Evolutionary conservation across 1,284 basidiomycete species (phyloP), one percentile per base, ranked within the genome.

Genomic region (Rhizoctonia solani): DNA sequence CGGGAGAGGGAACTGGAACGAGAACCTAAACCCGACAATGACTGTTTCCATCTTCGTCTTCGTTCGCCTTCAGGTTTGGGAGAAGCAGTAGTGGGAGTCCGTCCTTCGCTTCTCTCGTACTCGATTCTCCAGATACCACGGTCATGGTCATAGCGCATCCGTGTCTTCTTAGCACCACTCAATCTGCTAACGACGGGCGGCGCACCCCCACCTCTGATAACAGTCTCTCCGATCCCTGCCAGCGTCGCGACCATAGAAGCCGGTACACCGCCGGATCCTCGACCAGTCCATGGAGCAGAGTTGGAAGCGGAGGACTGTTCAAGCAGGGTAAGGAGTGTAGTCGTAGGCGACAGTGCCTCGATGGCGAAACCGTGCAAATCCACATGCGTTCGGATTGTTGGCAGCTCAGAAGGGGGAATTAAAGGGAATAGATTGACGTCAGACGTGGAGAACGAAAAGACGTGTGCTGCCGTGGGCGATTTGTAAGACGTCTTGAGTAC

Each of bases 331-430:
- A 98, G 86, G 37, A 93, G 88, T 0, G 95, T 97, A 0, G 97
- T 99, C 0, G 89, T 98, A 0, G 95, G 97, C 1, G 94, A 98
- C 2, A 99, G 82, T 0, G 92, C 87, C 77, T 99, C 96, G 71
- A 99, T 93, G 0, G 95, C 93, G 92, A 95, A 98, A 49, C 96
- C 97, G 76, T 95, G 93, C 37, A 99, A 80, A 74, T 98, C 95
- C 30, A 98, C 89, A 75, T 98, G 95, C 0, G 93, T 94, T 16
- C 96, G 89, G 70, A 98, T 98, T 66, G 90, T 84, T 69, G 85
- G 89, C 0, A 88, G 84, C 37, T 90, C 87, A 0, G 80, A 78
- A 0, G 87, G 82, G 11, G 92, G 91, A 67, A 93, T 86, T 53
- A 83, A 83, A 0, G 93, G 89, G 77, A 98, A 97, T 14, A 96